Base-by-base conservation (phyloP, 371 early-diverging fungal species). In the Mortierella sp. region DNA sequence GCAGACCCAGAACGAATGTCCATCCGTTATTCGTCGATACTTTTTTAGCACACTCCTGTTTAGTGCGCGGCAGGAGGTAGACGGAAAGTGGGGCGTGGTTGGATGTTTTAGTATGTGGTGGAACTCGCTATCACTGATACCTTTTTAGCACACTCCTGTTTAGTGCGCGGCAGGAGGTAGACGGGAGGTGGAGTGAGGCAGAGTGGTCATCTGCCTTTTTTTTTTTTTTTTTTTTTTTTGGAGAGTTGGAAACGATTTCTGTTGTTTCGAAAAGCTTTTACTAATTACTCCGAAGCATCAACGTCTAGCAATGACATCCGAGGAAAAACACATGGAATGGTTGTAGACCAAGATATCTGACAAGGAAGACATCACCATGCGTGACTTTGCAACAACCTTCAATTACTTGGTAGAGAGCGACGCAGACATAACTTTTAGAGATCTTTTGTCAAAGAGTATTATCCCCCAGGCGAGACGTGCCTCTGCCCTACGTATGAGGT, bases 41-140 rank as follows among this genome's bases (percentile, higher is more conserved):
- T 68, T 56, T 68, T 56, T 68, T 61, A 68, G 68, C 61, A 56
- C 61, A 15, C 18, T 62, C 51, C 50, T 62, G 58, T 61, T 68
- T 62, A 68, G 62, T 68, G 37, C 62, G 68, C 62, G 62, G 68
- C 58, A 60, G 67, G 55, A 66, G 44, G 66, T 66, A 66, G 67
- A 53, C 67, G 67, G 67, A 52, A 26, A 56, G 68, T 37, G 37
- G 37, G 9, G 37, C 9, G 37, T 37, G 37, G 37, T 37, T 5
- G 37, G 37, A 37, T 37, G 37, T 9, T 9, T 37, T 5, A 37
- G n/a, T 52, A 52, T 53, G 55, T 63, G 63, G 46, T 47, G 55
- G 63, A 43, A 43, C 53, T 63, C 55, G 63, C 63, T 55, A 63
- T 63, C 26, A 23, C 63, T 63, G 55, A 23, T 53, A 43, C 63